Evolutionary conservation across 2,329 filamentous ascomycete species (phyloP).

Genomic region (Trichoderma gracile): DNA sequence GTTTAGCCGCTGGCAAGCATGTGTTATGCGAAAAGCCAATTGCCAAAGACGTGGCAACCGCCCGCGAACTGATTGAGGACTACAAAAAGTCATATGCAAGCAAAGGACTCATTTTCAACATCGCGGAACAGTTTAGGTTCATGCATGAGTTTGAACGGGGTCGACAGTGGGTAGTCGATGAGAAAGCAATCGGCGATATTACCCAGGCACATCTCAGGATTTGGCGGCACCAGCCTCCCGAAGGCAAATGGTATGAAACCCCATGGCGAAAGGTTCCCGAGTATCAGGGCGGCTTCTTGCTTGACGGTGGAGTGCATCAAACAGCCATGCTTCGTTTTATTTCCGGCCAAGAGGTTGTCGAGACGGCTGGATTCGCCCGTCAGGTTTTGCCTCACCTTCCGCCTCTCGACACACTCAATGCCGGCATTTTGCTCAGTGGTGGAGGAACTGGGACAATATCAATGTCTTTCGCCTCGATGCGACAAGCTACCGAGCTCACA

Average conservation of each 20-base stretch:
- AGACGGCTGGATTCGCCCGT: constrained; percentile 12
- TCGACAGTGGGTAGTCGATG: constrained; percentile 17
- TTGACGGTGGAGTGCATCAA: constrained; percentile 18
- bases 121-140: constrained; percentile 19
- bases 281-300: constrained; percentile 19
- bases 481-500: constrained; percentile 3
- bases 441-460: constrained; percentile 17
- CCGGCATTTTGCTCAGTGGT: constrained; percentile 8
- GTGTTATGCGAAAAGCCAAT: constrained; percentile 22
- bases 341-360: constrained; percentile 17
- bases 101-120: constrained; percentile 19
- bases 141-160: constrained; percentile 21
- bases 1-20: constrained; percentile 18
- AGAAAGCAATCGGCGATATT: constrained; percentile 21
- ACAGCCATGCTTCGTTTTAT: constrained; percentile 17
- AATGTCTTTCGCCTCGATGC: constrained; percentile 14
- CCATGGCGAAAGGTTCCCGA: constrained; percentile 17
- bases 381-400: constrained; percentile 14
- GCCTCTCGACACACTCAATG: constrained; percentile 17
- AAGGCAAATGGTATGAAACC: constrained; percentile 19
- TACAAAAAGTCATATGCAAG: constrained; percentile 16
- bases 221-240: constrained; percentile 15
- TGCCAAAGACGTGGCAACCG: constrained; percentile 18
- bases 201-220: constrained; percentile 18
- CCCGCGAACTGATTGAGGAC: constrained; percentile 16